These are phyloP conservation scores for Ceratocystis destructans DNA, from an alignment of 2,329 filamentous ascomycete species.

Conservation along the genomic window DNA sequence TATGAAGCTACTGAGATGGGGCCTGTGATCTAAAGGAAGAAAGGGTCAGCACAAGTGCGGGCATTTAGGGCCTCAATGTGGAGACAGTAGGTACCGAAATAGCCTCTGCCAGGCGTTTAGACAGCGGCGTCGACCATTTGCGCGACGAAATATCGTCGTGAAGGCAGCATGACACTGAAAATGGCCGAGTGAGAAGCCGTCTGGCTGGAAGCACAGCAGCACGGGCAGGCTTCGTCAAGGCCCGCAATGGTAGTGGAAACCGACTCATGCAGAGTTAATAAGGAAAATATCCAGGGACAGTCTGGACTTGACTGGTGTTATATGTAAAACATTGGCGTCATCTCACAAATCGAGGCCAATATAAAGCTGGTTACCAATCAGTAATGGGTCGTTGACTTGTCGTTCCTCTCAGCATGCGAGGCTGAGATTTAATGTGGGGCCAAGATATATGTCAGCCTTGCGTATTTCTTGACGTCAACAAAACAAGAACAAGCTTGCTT, in stretches of 20 bases:
- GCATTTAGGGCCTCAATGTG: background rate
- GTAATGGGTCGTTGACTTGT: background rate
- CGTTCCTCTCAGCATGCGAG: background rate
- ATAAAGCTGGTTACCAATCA: background rate
- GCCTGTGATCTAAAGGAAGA: slow-evolving; percentile 49
- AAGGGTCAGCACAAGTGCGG: background rate
- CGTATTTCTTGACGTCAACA: background rate
- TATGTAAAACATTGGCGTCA: background rate
- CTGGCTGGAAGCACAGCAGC: background rate
- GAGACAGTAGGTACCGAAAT: slow-evolving; percentile 50
- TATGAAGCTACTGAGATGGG: slow-evolving; percentile 85
- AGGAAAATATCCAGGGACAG: background rate
- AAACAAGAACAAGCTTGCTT: background rate
- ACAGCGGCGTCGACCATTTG: slow-evolving; percentile 83
- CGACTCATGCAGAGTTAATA: background rate
- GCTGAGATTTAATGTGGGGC: background rate
- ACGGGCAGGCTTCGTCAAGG: background rate
- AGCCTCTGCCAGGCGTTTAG: slow-evolving; percentile 72
- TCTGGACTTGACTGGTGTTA: background rate
- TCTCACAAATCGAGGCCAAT: background rate
- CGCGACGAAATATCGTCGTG: slow-evolving; percentile 9
- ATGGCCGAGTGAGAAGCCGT: background rate
- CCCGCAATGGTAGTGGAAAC: background rate
- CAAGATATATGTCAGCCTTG: background rate
- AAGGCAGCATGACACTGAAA: background rate